Evolutionary conservation across 1,284 basidiomycete genomes (phyloP).

Genomic region (Ceratobasidium sp.): DNA sequence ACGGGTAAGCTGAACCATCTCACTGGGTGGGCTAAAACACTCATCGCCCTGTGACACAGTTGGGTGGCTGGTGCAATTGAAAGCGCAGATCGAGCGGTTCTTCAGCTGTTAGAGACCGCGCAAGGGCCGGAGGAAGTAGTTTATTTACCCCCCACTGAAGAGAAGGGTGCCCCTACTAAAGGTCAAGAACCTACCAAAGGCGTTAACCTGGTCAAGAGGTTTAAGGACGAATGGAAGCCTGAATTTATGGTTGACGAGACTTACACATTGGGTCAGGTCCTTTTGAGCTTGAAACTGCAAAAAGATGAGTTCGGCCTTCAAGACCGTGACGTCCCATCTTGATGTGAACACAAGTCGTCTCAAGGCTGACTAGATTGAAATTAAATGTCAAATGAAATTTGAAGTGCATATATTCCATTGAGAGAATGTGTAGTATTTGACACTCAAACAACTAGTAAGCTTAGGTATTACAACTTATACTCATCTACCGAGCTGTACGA

Average conservation of each 20-base stretch:
- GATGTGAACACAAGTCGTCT: too few species aligned
- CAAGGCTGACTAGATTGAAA: too few species aligned
- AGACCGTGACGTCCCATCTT: too few species aligned
- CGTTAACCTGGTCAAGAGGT: neutral
- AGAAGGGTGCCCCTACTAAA: neutral
- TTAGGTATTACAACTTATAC: too few species aligned
- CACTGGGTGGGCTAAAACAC: too few species aligned
- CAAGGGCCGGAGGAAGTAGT: too few species aligned
- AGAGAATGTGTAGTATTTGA: too few species aligned
- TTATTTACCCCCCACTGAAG: neutral
- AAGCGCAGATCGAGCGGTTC: constrained; percentile 7
- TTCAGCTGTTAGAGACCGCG: neutral
- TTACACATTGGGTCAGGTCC: neutral
- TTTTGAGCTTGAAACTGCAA: neutral
- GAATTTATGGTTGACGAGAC: neutral
- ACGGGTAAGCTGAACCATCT: constrained; percentile 8
- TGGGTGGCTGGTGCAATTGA: constrained; percentile 34
- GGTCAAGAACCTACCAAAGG: too few species aligned
- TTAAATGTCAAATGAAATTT: too few species aligned
- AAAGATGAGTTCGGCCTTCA: neutral
- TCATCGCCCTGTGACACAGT: neutral
- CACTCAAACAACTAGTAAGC: too few species aligned
- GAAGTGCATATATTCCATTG: too few species aligned
- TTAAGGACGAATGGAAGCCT: neutral
- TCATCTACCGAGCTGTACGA: too few species aligned